These are phyloP conservation scores for Boletus rufocinnamomeus DNA, from an alignment of 768 basidiomycete species.

Conservation along the genomic window DNA sequence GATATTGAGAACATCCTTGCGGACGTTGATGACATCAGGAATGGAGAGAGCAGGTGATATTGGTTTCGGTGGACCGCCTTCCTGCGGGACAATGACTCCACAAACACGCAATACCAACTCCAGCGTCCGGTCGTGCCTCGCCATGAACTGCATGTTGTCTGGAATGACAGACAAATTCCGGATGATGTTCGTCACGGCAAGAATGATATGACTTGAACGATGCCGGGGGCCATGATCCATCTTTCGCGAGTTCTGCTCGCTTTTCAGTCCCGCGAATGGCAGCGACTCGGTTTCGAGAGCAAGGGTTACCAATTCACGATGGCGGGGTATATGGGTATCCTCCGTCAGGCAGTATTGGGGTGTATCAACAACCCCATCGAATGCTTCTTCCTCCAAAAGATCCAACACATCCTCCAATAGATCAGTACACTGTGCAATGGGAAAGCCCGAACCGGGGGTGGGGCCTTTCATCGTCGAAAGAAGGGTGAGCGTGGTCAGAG, in stretches of 20 bases:
- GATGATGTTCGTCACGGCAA: constrained; percentile 74
- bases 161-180: constrained; percentile 79
- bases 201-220: constrained; percentile 62
- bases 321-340: constrained; percentile 51
- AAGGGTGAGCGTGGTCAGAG: constrained; percentile 82
- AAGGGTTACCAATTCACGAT: constrained; percentile 61
- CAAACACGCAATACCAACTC: constrained; percentile 72
- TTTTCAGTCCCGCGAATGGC: constrained; percentile 59
- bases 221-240: constrained; percentile 56
- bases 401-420: constrained; percentile 87
- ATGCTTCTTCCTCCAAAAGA: constrained; percentile 80
- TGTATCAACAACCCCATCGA: constrained; percentile 48
- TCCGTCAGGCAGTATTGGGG: constrained; percentile 31
- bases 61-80: constrained; percentile 40
- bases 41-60: constrained; percentile 65
- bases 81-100: constrained; percentile 41
- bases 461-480: constrained; percentile 76
- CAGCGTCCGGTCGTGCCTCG: constrained; percentile 62
- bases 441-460: constrained; percentile 61
- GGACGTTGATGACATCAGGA: constrained; percentile 67
- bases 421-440: constrained; percentile 73
- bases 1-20: constrained; percentile 75
- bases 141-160: constrained; percentile 71
- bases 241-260: constrained; percentile 50
- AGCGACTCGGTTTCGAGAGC: constrained; percentile 59